Evolutionary conservation across 1,284 basidiomycete species (phyloP).

Genomic region (Sporisorium iseilematis-ciliati): DNA sequence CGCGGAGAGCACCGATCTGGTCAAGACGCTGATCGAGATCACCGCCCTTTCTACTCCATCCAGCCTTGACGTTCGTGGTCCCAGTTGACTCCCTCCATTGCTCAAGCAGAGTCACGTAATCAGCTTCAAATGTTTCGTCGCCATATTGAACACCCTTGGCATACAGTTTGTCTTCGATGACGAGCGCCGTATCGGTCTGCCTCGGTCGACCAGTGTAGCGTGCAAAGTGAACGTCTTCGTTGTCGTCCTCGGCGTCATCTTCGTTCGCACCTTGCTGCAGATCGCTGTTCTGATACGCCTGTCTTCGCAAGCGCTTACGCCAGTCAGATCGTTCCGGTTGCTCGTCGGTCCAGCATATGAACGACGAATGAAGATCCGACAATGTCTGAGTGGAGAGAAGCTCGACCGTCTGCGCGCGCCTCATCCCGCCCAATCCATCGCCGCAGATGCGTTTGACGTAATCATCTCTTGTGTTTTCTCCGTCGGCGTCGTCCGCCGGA

Average conservation of each 20-base stretch:
- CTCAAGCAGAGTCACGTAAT: constrained; percentile 25
- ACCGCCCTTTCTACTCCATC: constrained; percentile 21
- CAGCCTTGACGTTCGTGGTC: not conserved
- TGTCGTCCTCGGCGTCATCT: constrained; percentile 2
- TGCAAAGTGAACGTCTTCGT: constrained; percentile 13
- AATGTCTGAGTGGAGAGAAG: constrained; percentile 38
- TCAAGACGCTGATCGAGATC: constrained; percentile 26
- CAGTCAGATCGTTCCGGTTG: constrained; percentile 42
- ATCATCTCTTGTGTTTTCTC: constrained; percentile 30
- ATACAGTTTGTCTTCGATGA: constrained; percentile 42
- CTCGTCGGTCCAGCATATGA: constrained; percentile 48
- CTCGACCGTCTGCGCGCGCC: constrained; percentile 41
- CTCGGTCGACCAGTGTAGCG: constrained; percentile 37
- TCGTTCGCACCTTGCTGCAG: not conserved
- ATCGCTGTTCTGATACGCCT: not conserved
- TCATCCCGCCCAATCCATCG: constrained; percentile 43
- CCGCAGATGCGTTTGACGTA: constrained; percentile 45
- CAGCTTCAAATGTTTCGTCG: constrained; percentile 20
- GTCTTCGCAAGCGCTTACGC: constrained; percentile 24
- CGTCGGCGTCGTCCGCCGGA: constrained; percentile 1
- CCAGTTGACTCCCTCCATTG: constrained; percentile 20
- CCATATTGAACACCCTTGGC: constrained; percentile 21
- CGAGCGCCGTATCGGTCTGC: constrained; percentile 31
- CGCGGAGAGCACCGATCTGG: constrained; percentile 20
- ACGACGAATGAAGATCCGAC: constrained; percentile 18